phyloP scores from a whole-genome alignment of 495 filamentous ascomycete species.

The Extremus antarcticus region DNA sequence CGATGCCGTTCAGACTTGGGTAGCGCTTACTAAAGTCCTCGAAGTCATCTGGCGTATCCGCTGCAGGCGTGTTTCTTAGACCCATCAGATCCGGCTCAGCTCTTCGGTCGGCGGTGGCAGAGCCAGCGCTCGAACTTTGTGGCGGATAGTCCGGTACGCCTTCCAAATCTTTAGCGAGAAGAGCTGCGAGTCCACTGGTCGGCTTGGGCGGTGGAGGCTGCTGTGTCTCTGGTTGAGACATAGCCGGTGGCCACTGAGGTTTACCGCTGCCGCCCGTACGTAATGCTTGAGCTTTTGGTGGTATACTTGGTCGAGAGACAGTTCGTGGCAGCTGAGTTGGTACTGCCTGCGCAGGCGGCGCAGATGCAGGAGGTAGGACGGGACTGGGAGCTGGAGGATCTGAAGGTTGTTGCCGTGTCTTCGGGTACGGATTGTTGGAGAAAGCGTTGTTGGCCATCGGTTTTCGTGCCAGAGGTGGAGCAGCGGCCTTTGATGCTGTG shows the following conservation, averaged over 20 bases:
- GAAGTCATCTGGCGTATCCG: conserved; percentile 43
- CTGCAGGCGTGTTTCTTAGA: background rate
- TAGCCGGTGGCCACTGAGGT: conserved; percentile 12
- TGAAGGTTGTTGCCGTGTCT: conserved; percentile 3
- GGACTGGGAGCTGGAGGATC: background rate
- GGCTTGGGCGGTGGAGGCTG: conserved; percentile 9
- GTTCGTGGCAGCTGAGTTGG: background rate
- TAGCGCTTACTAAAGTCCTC: conserved; percentile 69
- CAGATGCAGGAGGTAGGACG: background rate
- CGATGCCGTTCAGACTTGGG: conserved; percentile 66
- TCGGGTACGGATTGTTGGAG: conserved; percentile 5
- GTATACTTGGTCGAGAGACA: conserved; percentile 35
- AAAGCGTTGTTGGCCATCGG: background rate
- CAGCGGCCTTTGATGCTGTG: background rate
- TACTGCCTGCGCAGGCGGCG: conserved; percentile 8
- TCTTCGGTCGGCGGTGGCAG: background rate
- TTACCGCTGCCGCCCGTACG: conserved; percentile 31
- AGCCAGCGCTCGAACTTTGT: background rate
- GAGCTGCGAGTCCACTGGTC: conserved; percentile 9
- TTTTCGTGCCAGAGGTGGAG: conserved; percentile 8
- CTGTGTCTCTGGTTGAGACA: background rate
- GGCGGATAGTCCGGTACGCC: conserved; percentile 19
- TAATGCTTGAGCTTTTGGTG: conserved; percentile 52
- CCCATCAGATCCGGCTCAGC: background rate
- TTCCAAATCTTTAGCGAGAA: conserved; percentile 18